phyloP scores from a whole-genome alignment of 2,329 filamentous ascomycete species.

The Blastomyces emzantsi region DNA sequence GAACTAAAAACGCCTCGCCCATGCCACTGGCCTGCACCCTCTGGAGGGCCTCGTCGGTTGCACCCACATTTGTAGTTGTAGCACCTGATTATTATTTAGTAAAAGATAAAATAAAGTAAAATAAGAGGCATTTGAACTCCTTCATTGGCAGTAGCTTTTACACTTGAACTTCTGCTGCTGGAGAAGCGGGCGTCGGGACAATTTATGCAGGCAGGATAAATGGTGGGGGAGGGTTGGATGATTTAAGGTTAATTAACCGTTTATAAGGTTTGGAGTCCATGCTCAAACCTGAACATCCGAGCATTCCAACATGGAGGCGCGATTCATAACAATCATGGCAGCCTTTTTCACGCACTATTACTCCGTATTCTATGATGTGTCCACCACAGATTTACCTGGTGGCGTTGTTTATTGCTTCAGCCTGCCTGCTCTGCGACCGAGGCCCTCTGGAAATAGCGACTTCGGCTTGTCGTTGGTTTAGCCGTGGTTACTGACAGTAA shows the following conservation, averaged over 20 bases:
- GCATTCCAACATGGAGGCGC: too few species aligned
- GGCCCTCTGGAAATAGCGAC: neutral
- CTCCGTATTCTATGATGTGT: neutral
- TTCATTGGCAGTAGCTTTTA: too few species aligned
- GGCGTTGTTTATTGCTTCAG: neutral
- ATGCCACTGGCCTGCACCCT: neutral
- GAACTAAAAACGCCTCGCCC: neutral
- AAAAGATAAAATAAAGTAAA: neutral
- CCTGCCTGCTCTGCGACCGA: neutral
- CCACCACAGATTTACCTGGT: neutral
- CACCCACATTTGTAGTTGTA: neutral
- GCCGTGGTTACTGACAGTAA: neutral
- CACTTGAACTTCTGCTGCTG: too few species aligned
- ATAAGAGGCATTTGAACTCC: neutral
- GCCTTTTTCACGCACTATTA: neutral
- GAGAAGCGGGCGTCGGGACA: neutral
- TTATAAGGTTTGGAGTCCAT: neutral
- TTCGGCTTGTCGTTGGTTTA: neutral
- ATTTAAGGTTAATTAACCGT: slow-evolving; percentile 8
- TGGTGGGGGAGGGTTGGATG: neutral
- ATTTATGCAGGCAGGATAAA: neutral
- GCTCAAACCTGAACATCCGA: neutral
- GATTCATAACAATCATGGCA: too few species aligned
- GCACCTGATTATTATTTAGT: neutral
- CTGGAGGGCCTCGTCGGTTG: neutral